Percentiles rank a stretch among this genome's conserved stretches.
phyloP scores from a whole-genome alignment of 805 yeast species.

The Starmerella scarabaei region DNA sequence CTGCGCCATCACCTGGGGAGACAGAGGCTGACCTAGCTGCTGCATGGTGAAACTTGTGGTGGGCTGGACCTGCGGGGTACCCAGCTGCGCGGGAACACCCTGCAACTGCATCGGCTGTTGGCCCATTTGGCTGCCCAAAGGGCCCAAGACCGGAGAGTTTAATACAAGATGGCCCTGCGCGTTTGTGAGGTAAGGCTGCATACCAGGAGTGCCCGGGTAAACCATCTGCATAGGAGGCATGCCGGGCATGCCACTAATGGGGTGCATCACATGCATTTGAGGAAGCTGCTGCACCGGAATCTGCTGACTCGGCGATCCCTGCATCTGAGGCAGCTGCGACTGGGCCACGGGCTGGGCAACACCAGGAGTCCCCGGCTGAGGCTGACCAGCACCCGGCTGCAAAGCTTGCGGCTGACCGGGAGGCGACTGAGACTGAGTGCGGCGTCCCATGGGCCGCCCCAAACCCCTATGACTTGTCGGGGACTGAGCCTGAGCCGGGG shows the following conservation, averaged over 20 bases:
- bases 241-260: constrained; percentile 4
- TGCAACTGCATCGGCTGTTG: neutral
- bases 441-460: neutral
- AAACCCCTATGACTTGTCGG: neutral
- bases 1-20: constrained; percentile 15
- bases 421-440: neutral
- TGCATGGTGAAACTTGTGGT: neutral
- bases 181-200: constrained; percentile 11
- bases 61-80: neutral
- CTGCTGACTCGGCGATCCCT: constrained; percentile 3
- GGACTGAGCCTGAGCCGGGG: too few species aligned
- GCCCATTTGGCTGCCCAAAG: constrained; percentile 1
- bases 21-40: constrained; percentile 11
- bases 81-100: neutral
- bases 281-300: constrained; percentile 1
- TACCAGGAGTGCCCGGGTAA: constrained; percentile 17
- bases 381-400: neutral
- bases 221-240: constrained; percentile 11
- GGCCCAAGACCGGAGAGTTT: constrained; percentile 14
- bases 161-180: constrained; percentile 4
- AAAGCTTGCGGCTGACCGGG: neutral
- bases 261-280: constrained; percentile 1
- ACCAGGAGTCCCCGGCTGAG: neutral
- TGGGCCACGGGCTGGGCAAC: neutral
- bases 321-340: constrained; percentile 4